Percentiles rank a stretch among this genome's conserved stretches.
These are phyloP conservation scores for Cytospora piceicola DNA, from an alignment of 2,329 filamentous ascomycete species.

Conservation along the genomic window DNA sequence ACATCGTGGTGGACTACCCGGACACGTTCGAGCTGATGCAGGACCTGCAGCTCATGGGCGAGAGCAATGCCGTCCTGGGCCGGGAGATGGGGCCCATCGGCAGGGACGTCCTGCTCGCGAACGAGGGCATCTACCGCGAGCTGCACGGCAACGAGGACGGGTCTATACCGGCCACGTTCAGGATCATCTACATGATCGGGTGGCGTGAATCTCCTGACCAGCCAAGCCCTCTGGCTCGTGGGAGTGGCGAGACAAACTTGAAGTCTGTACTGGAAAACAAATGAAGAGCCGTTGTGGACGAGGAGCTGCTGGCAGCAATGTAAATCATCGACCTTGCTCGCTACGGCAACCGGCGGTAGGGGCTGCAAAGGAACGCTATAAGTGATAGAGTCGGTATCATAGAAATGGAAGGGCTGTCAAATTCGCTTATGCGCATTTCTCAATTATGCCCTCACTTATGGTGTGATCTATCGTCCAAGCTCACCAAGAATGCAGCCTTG, in stretches of 20 bases:
- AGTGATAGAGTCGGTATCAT: background rate
- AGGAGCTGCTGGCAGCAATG: background rate
- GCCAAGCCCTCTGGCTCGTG: slow-evolving; percentile 76
- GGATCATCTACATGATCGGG: slow-evolving; percentile 98
- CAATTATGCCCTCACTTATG: slow-evolving; percentile 1
- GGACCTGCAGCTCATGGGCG: slow-evolving; percentile 95
- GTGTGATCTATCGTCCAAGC: background rate
- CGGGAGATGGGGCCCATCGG: slow-evolving; percentile 78
- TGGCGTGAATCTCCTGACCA: slow-evolving; percentile 88
- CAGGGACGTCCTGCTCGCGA: slow-evolving; percentile 83
- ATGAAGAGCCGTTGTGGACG: slow-evolving; percentile 32
- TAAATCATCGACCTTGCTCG: background rate
- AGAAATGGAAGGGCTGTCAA: background rate
- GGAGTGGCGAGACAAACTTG: slow-evolving; percentile 84
- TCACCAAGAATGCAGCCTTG: background rate
- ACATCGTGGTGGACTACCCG: slow-evolving; percentile 94
- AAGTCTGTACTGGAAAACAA: slow-evolving; percentile 73
- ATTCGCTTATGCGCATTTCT: background rate
- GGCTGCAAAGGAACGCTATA: background rate
- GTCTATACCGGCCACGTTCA: slow-evolving; percentile 84
- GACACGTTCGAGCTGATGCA: slow-evolving; percentile 88
- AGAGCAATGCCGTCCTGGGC: slow-evolving; percentile 86
- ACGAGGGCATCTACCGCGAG: slow-evolving; percentile 84
- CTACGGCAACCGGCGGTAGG: background rate
- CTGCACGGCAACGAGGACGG: slow-evolving; percentile 83